A percentile compares a stretch with the other conserved stretches of the same genome.
phyloP scores from a whole-genome alignment of 192 early-diverging fungal species.

The Glomus cerebriforme region DNA sequence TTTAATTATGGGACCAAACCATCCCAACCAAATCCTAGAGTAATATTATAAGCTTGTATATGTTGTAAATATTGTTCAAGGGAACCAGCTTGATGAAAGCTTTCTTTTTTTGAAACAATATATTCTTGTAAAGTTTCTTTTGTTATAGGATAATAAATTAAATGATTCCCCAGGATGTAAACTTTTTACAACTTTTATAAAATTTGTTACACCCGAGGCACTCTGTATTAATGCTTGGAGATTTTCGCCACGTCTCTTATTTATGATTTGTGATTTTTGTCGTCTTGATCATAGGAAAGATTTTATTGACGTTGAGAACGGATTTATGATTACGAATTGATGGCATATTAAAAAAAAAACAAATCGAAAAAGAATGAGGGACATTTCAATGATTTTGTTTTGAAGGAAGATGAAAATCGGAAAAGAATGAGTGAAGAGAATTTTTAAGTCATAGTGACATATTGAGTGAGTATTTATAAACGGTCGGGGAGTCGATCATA shows the following conservation, averaged over 20 bases:
- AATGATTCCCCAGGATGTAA: constrained; percentile 21
- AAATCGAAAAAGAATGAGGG: no score
- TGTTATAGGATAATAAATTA: constrained; percentile 27
- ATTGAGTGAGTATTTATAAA: no score
- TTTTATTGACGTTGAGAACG: no score
- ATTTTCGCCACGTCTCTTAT: neutral
- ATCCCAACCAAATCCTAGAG: constrained; percentile 26
- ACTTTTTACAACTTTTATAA: constrained; percentile 30
- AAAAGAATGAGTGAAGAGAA: no score
- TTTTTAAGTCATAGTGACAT: no score
- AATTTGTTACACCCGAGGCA: constrained; percentile 32
- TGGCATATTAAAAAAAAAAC: no score
- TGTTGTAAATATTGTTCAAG: constrained; percentile 35
- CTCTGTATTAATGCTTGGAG: constrained; percentile 22
- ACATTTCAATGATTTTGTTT: no score
- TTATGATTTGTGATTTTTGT: neutral
- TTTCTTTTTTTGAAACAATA: constrained; percentile 24
- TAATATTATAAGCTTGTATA: constrained; percentile 31
- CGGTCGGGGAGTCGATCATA: no score
- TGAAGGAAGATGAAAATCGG: no score
- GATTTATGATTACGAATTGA: no score
- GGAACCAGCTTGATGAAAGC: constrained; percentile 22
- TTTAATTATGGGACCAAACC: constrained; percentile 30
- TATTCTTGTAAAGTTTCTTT: constrained; percentile 23
- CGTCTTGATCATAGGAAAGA: neutral